Percentiles rank a stretch among this genome's conserved stretches.
Conservation (phyloP, 257 asterid species). For the Przewalskia tangutica region DNA sequence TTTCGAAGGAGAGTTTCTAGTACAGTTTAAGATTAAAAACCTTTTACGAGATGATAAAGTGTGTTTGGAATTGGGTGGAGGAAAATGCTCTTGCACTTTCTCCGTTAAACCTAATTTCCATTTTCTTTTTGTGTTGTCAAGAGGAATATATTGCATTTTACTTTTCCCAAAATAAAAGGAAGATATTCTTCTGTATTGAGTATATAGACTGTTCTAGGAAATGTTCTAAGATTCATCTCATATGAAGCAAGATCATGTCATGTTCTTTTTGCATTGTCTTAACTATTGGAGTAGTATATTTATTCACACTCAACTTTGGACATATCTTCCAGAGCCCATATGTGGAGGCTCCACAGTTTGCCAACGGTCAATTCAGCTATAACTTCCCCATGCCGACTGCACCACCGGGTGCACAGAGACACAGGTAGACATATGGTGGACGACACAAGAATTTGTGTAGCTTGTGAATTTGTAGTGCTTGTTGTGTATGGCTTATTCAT, state of each 20-base stretch:
- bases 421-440: constrained; percentile 19
- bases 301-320: not conserved
- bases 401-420: constrained; percentile 81
- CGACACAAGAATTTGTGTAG: not conserved
- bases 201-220: not conserved
- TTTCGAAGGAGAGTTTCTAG: not conserved
- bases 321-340: constrained; percentile 66
- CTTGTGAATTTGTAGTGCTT: not conserved
- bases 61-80: not conserved
- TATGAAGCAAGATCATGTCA: not conserved
- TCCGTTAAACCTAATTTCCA: not conserved
- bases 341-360: constrained; percentile 76
- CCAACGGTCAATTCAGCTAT: constrained; percentile 31
- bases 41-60: too few relatives aligned
- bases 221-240: not conserved
- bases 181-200: not conserved
- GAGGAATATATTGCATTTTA: not conserved
- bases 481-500: constrained; percentile 9
- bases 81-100: not conserved
- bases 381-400: constrained; percentile 88
- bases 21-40: not conserved
- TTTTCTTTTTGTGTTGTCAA: not conserved
- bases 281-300: not conserved
- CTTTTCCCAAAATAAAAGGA: not conserved
- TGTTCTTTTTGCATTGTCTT: not conserved